Conservation (phyloP, 2,329 filamentous ascomycete species). For the Cordyceps tenuipes region DNA sequence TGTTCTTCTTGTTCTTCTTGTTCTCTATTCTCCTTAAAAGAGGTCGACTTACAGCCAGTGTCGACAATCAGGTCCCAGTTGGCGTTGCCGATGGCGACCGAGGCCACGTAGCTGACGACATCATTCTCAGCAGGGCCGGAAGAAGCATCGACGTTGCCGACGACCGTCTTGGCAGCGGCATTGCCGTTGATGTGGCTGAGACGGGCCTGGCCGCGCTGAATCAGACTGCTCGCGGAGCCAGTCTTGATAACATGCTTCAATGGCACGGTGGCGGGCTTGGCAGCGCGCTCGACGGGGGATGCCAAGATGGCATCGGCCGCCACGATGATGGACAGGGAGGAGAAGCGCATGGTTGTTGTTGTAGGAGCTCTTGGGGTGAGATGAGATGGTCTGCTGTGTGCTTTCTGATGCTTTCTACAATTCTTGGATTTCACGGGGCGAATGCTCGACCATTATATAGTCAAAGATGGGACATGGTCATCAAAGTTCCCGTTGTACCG, state of each 20-base stretch:
- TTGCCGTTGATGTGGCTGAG: conserved; percentile 18
- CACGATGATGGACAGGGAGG: background rate
- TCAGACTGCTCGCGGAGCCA: conserved; percentile 18
- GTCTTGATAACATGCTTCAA: conserved; percentile 18
- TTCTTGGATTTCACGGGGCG: background rate
- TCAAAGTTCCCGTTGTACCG: background rate
- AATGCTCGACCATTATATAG: background rate
- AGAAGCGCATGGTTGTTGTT: conserved; percentile 2
- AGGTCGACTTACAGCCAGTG: conserved; percentile 19
- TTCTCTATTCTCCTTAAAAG: too few species aligned
- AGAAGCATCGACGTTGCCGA: conserved; percentile 11
- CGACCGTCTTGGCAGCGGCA: background rate
- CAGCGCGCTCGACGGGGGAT: conserved; percentile 17
- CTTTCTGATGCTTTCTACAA: background rate
- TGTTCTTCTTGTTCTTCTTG: too few species aligned
- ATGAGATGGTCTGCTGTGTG: background rate
- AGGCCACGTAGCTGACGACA: conserved; percentile 20
- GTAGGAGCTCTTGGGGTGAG: background rate
- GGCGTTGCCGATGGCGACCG: conserved; percentile 19
- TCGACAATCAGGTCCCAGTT: conserved; percentile 22
- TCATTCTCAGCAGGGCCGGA: conserved; percentile 21
- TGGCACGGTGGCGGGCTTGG: conserved; percentile 16
- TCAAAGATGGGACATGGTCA: background rate
- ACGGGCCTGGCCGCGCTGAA: conserved; percentile 18
- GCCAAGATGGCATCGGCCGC: conserved; percentile 18